phyloP scores from a whole-genome alignment of 257 asterid genomes.

The Nicotiana noctiflora region DNA sequence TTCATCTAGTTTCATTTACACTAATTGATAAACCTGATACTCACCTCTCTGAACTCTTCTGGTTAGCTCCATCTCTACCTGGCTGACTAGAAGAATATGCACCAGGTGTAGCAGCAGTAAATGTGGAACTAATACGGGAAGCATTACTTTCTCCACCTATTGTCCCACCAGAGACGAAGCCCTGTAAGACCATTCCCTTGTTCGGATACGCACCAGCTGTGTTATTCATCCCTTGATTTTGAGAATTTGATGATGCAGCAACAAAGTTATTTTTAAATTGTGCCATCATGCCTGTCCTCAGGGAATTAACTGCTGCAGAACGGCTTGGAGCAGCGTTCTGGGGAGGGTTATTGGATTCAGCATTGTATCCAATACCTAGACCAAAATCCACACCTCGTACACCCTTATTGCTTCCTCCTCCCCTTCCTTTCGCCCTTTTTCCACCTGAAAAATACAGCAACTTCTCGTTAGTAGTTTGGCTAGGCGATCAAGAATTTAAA shows the following conservation, averaged over 20 bases:
- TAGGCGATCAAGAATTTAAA: not conserved
- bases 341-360: conserved; percentile 44
- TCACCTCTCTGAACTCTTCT: conserved; percentile 51
- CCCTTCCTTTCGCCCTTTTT: conserved; percentile 87
- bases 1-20: not conserved
- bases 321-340: conserved; percentile 47
- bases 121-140: conserved; percentile 31
- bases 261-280: conserved; percentile 78
- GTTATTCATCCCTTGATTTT: conserved; percentile 42
- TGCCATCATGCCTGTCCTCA: conserved; percentile 71
- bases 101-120: conserved; percentile 31
- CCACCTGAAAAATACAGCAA: conserved; percentile 54
- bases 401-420: conserved; percentile 70
- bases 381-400: conserved; percentile 96
- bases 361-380: conserved; percentile 80
- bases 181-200: conserved; percentile 54
- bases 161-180: conserved; percentile 95
- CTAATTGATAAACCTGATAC: not conserved
- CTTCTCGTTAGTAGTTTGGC: not conserved
- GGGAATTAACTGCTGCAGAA: conserved; percentile 59
- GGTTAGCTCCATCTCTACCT: conserved; percentile 32
- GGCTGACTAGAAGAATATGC: conserved; percentile 22
- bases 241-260: conserved; percentile 81
- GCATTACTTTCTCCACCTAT: conserved; percentile 69
- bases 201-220: conserved; percentile 33